Evolutionary conservation across 352 stramenopile species (phyloP).

Genomic region (Phytopythium mirpurense): DNA sequence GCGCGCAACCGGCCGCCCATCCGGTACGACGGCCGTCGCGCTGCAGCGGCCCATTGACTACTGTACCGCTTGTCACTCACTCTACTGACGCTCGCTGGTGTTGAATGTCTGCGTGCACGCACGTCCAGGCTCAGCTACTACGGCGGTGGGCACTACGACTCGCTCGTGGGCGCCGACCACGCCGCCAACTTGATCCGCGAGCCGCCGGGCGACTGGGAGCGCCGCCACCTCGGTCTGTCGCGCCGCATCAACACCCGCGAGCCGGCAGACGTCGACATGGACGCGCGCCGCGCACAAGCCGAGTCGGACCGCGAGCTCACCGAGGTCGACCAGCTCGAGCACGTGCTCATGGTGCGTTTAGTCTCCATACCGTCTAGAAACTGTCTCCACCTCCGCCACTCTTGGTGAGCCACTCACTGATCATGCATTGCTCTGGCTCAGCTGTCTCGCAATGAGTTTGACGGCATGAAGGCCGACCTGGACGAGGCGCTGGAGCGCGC

Average conservation of each 20-base stretch:
- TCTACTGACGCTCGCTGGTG: neutral
- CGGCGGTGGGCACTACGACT: conserved; percentile 90
- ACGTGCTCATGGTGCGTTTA: conserved; percentile 57
- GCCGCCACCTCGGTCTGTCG: conserved; percentile 60
- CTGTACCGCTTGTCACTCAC: too few species aligned
- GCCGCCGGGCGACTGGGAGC: conserved; percentile 58
- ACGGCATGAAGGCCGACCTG: conserved; percentile 68
- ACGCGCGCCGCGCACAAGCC: conserved; percentile 22
- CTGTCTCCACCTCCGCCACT: too few species aligned
- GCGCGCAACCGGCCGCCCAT: conserved; percentile 61
- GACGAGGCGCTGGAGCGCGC: conserved; percentile 72
- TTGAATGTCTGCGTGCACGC: neutral
- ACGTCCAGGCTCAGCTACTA: conserved; percentile 90
- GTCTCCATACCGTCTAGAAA: too few species aligned
- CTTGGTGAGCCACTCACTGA: too few species aligned
- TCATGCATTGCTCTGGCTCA: too few species aligned
- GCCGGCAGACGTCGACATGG: conserved; percentile 14
- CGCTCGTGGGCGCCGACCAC: conserved; percentile 60
- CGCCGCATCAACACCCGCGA: conserved; percentile 64
- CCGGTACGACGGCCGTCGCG: conserved; percentile 27
- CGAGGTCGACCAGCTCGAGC: conserved; percentile 67
- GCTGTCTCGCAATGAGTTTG: conserved; percentile 70
- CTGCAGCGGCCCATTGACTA: too few species aligned
- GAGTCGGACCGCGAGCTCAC: conserved; percentile 43
- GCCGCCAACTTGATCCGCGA: conserved; percentile 53